Base-by-base conservation (phyloP, 305 asterid genomes). In the Stenogyne calaminthoides region DNA sequence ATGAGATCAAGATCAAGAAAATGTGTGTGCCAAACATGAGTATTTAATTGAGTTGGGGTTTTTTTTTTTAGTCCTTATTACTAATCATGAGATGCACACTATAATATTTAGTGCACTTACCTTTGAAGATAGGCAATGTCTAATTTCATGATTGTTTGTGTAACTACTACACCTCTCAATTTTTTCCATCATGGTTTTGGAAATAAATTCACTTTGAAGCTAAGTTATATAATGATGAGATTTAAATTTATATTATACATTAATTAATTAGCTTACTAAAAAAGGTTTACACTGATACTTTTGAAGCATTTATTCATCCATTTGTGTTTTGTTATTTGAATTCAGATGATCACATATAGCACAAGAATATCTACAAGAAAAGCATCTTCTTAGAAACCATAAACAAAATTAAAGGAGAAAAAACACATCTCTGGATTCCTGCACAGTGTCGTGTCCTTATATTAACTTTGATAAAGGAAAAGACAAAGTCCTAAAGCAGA, bases 51-150 rank as follows among this genome's bases (percentile, higher is more conserved):
- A 76, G 49, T 25, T 25, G 36, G 36, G 59, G 59, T 49, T 32
- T 20, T 64, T 14, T 64, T 27, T 39, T 18, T 64, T 73, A 20
- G 71, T 79, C 56, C 20, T 64, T 59, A 5, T 16, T 51, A 72
- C 60, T 67, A 71, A 81, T 89, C 62, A 82, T 80, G 81, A 77
- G 64, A 58, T 40, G 52, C 16, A 51, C 55, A 34, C 52, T 36
- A 7, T 46, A 57, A 57, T 64, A 80, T 9, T 73, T 64, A 79
- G 51, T 29, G 57, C 34, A 62, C 88, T 85, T 89, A 67, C 61
- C 88, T 83, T 90, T 70, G 82, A 90, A 90, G 94, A 69, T 69
- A 76, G 72, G 87, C 80, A 80, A 77, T 60, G 69, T 54, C 36
- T 25, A 27, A 34, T 65, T 42, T 34, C 19, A 29, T 51, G 36